Percentiles rank a stretch among this genome's conserved stretches.
phyloP scores from a whole-genome alignment of 352 stramenopile species.

The Phytophthora agathidicida region DNA sequence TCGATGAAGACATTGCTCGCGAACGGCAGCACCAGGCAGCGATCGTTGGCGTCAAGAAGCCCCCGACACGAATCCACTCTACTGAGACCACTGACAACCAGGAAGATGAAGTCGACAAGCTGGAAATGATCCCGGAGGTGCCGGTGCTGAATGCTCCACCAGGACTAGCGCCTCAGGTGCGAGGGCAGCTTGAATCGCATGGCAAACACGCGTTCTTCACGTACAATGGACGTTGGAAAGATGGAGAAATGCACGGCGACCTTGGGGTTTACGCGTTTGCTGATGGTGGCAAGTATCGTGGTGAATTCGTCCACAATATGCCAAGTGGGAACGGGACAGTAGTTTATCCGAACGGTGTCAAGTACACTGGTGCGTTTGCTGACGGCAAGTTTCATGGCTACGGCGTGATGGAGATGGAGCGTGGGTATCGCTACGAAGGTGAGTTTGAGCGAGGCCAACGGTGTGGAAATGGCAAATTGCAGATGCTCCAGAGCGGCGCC shows the following conservation, averaged over 20 bases:
- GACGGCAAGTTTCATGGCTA: constrained; percentile 68
- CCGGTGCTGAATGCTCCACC: constrained; percentile 41
- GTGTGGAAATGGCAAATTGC: constrained; percentile 52
- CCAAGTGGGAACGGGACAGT: constrained; percentile 54
- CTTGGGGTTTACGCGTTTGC: constrained; percentile 76
- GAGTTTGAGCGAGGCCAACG: constrained; percentile 55
- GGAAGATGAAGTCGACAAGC: constrained; percentile 49
- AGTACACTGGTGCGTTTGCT: constrained; percentile 65
- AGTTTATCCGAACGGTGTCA: constrained; percentile 73
- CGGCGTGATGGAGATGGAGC: constrained; percentile 61
- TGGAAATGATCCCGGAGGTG: constrained; percentile 59
- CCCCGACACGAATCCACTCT: constrained; percentile 21
- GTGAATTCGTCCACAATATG: constrained; percentile 51
- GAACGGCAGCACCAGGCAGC: constrained; percentile 20
- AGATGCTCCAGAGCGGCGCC: constrained; percentile 46
- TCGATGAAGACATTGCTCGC: constrained; percentile 36
- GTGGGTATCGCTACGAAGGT: constrained; percentile 63
- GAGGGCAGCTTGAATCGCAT: constrained; percentile 65
- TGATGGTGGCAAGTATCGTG: constrained; percentile 71
- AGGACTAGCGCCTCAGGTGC: constrained; percentile 63
- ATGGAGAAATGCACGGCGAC: constrained; percentile 66
- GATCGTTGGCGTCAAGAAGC: constrained; percentile 20
- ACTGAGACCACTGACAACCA: constrained; percentile 34
- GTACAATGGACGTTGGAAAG: constrained; percentile 75
- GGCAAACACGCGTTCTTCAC: constrained; percentile 70